Evolutionary conservation across 2,329 filamentous ascomycete species (phyloP).

Genomic region (Trichoderma cornu-damae): DNA sequence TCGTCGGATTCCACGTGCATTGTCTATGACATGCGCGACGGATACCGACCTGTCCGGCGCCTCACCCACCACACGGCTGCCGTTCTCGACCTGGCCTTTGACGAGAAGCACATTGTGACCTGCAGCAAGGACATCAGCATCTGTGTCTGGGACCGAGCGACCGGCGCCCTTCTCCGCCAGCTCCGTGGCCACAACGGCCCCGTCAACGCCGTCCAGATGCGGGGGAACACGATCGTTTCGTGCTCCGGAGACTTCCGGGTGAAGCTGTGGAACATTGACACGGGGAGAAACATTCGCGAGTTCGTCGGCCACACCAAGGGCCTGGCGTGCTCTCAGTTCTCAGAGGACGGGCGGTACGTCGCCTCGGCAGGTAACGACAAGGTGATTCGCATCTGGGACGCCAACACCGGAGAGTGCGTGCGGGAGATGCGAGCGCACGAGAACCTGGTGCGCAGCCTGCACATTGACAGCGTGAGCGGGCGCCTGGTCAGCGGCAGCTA

Average conservation of each 20-base stretch:
- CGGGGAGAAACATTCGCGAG: conserved; percentile 82
- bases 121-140: conserved; percentile 95
- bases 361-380: conserved; percentile 94
- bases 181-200: conserved; percentile 83
- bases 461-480: conserved; percentile 81
- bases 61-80: conserved; percentile 77
- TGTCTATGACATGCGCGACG: conserved; percentile 75
- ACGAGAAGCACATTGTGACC: conserved; percentile 87
- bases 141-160: conserved; percentile 86
- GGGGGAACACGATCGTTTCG: conserved; percentile 86
- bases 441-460: conserved; percentile 80
- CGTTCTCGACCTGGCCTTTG: conserved; percentile 89
- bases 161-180: conserved; percentile 68
- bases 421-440: conserved; percentile 77
- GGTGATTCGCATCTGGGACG: conserved; percentile 93
- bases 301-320: conserved; percentile 88
- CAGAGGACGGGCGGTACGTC: conserved; percentile 87
- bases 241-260: conserved; percentile 91
- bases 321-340: conserved; percentile 92
- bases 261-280: conserved; percentile 92
- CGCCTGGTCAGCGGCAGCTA: conserved; percentile 90
- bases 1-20: conserved; percentile 91
- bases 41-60: conserved; percentile 74
- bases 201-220: conserved; percentile 93
- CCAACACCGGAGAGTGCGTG: conserved; percentile 79